Conservation (phyloP, 495 filamentous ascomycete species). For the Aspergillus cristatus region DNA sequence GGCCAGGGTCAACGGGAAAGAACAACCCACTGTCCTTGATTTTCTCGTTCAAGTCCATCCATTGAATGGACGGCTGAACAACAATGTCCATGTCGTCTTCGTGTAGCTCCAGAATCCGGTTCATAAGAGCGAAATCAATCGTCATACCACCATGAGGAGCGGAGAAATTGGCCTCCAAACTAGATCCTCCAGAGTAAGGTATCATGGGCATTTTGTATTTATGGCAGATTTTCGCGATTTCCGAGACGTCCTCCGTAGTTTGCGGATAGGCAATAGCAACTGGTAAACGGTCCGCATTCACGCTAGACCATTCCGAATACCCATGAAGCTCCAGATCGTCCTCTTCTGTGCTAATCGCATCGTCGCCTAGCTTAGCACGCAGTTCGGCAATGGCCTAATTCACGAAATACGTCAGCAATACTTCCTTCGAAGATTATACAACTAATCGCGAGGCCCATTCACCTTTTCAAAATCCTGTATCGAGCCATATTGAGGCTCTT, state of each 20-base stretch:
- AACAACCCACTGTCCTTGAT: slow-evolving; percentile 71
- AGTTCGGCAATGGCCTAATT: slow-evolving; percentile 55
- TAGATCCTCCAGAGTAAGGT: slow-evolving; percentile 80
- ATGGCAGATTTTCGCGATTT: slow-evolving; percentile 71
- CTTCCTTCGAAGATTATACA: neutral
- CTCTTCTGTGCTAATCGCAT: slow-evolving; percentile 72
- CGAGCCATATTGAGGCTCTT: slow-evolving; percentile 30
- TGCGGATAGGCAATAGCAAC: slow-evolving; percentile 76
- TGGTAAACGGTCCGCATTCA: slow-evolving; percentile 67
- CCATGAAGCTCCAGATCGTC: slow-evolving; percentile 76
- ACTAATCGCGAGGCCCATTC: neutral
- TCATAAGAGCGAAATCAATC: slow-evolving; percentile 84
- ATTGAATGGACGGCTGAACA: slow-evolving; percentile 84
- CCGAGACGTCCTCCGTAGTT: slow-evolving; percentile 69
- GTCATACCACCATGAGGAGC: slow-evolving; percentile 77
- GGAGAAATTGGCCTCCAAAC: slow-evolving; percentile 82
- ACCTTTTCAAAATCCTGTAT: slow-evolving; percentile 36
- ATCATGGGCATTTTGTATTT: slow-evolving; percentile 77
- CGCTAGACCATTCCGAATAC: slow-evolving; percentile 82
- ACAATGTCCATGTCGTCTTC: slow-evolving; percentile 86
- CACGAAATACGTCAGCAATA: neutral
- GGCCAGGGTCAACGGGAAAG: slow-evolving; percentile 78
- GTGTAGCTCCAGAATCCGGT: slow-evolving; percentile 68
- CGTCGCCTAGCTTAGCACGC: slow-evolving; percentile 49
- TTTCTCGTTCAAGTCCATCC: slow-evolving; percentile 79